Percentiles rank a stretch among this genome's conserved stretches.
phyloP scores from a whole-genome alignment of 805 yeast genomes.

The Yamadazyma tumulicola region DNA sequence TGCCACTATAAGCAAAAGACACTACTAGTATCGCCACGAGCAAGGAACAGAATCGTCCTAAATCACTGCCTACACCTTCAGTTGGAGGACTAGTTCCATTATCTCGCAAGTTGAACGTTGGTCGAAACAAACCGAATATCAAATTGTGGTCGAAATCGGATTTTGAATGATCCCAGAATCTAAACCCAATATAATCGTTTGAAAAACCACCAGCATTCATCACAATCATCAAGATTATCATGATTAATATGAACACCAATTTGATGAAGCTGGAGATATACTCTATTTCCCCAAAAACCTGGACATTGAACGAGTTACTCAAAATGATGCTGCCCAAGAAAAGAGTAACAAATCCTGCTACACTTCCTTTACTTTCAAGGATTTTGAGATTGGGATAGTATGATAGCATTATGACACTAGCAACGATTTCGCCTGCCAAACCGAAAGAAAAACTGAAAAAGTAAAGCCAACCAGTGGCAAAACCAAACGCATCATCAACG shows the following conservation, averaged over 20 bases:
- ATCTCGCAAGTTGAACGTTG: slow-evolving; percentile 65
- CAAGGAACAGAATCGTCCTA: slow-evolving; percentile 60
- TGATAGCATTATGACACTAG: slow-evolving; percentile 71
- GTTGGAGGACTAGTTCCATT: slow-evolving; percentile 41
- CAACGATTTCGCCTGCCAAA: slow-evolving; percentile 76
- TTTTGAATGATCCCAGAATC: slow-evolving; percentile 59
- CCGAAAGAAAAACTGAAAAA: slow-evolving; percentile 72
- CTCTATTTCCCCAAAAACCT: slow-evolving; percentile 73
- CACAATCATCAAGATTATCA: slow-evolving; percentile 63
- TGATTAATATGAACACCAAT: slow-evolving; percentile 46
- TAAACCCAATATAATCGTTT: slow-evolving; percentile 52
- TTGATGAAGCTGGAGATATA: slow-evolving; percentile 59
- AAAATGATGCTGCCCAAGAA: slow-evolving; percentile 44
- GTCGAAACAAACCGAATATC: slow-evolving; percentile 71
- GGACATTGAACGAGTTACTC: slow-evolving; percentile 64
- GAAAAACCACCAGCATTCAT: slow-evolving; percentile 58
- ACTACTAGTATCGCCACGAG: slow-evolving; percentile 61
- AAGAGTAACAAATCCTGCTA: slow-evolving; percentile 63
- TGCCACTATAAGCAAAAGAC: slow-evolving; percentile 75
- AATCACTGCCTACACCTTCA: slow-evolving; percentile 57
- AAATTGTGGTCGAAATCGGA: slow-evolving; percentile 45
- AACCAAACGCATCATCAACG: slow-evolving; percentile 76
- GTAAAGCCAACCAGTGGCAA: slow-evolving; percentile 69
- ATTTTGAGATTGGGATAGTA: slow-evolving; percentile 58
- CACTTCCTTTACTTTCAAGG: slow-evolving; percentile 42